phyloP scores from a whole-genome alignment of 1,284 basidiomycete genomes.

The Fistulina hepatica region DNA sequence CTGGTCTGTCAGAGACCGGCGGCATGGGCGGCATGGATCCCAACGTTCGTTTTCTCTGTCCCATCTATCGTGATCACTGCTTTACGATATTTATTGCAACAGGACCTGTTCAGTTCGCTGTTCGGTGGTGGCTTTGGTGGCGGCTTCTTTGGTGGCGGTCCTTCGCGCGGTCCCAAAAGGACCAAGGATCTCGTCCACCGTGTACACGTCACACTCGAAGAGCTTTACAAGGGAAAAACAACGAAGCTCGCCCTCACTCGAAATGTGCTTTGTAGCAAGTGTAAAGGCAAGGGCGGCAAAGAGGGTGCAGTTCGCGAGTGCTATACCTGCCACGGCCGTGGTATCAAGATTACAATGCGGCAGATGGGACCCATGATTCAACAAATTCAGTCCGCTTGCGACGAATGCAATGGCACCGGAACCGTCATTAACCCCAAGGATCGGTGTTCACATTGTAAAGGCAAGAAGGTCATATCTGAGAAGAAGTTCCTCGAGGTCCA shows the following conservation, averaged over 20 bases:
- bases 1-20: constrained; percentile 80
- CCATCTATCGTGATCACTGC: constrained; percentile 4
- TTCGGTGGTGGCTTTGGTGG: constrained; percentile 53
- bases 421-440: constrained; percentile 94
- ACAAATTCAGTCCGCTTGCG: constrained; percentile 94
- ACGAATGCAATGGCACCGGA: constrained; percentile 86
- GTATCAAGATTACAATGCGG: constrained; percentile 84
- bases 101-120: constrained; percentile 97
- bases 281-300: constrained; percentile 95
- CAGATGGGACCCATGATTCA: constrained; percentile 99
- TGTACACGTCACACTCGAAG: constrained; percentile 91
- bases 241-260: constrained; percentile 96
- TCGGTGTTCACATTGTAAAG: constrained; percentile 87
- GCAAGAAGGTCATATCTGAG: constrained; percentile 91
- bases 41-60: constrained; percentile 40
- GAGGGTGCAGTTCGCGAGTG: constrained; percentile 89
- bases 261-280: constrained; percentile 88
- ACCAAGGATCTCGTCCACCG: constrained; percentile 99
- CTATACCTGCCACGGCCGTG: constrained; percentile 76
- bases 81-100: constrained; percentile 11
- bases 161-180: constrained; percentile 79
- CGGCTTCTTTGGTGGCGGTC: constrained; percentile 38
- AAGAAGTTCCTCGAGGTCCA: constrained; percentile 98
- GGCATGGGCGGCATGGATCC: constrained; percentile 96
- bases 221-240: constrained; percentile 97